Conservation (phyloP, 2,329 filamentous ascomycete genomes). For the Aspergillus pseudoterreus region DNA sequence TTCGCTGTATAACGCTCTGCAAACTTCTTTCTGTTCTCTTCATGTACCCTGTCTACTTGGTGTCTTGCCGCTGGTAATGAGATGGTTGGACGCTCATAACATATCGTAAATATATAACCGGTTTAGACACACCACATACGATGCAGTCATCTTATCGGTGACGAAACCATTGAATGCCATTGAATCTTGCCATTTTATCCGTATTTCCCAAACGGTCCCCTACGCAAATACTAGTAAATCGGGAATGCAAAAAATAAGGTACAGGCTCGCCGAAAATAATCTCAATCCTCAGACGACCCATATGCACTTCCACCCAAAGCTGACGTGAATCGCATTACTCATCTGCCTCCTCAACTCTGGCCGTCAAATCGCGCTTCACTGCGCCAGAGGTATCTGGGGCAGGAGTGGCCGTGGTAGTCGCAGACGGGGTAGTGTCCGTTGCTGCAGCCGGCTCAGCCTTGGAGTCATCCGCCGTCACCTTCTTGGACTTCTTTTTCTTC, state of each 20-base stretch:
- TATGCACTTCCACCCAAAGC: neutral
- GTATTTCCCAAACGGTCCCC: no score
- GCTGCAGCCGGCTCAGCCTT: slow-evolving; percentile 6
- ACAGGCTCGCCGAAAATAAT: neutral
- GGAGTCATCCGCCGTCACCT: slow-evolving; percentile 9
- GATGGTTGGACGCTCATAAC: neutral
- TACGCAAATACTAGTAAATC: neutral
- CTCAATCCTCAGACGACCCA: neutral
- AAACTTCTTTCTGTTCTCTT: no score
- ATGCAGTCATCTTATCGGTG: no score
- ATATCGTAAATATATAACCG: neutral
- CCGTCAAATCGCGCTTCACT: slow-evolving; percentile 38
- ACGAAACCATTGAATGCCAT: no score
- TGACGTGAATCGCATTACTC: slow-evolving; percentile 25
- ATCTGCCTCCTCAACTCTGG: slow-evolving; percentile 45
- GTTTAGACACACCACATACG: no score
- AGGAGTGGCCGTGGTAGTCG: slow-evolving; percentile 35
- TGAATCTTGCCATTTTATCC: no score
- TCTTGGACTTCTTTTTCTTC: slow-evolving; percentile 37
- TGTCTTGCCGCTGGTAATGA: no score
- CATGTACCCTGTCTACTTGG: no score
- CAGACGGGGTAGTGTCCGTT: slow-evolving; percentile 19
- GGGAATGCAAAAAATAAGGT: neutral
- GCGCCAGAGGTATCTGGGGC: slow-evolving; percentile 30
- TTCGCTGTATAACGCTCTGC: no score